These are phyloP conservation scores for Cladosporium sp. DNA, from an alignment of 2,329 filamentous ascomycete genomes.

Conservation along the genomic window DNA sequence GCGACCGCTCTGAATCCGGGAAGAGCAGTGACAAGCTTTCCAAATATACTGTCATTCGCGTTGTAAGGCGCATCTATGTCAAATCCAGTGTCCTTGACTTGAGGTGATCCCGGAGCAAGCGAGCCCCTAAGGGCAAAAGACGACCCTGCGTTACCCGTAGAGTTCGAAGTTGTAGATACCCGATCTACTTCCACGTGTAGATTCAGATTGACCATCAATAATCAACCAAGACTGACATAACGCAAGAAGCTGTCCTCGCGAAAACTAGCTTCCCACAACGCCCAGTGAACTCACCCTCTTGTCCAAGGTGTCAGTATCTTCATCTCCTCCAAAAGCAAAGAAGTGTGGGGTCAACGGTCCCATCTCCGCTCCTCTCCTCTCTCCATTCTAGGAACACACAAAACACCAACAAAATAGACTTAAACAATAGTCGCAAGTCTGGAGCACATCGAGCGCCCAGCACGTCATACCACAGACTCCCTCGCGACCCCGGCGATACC, in stretches of 20 bases:
- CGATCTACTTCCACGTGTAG: not conserved
- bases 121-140: not conserved
- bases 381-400: not conserved
- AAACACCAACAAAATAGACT: not conserved
- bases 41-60: not conserved
- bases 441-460: constrained; percentile 1
- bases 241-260: not conserved
- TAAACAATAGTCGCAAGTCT: not conserved
- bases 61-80: not conserved
- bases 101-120: not conserved
- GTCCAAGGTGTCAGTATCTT: too few relatives aligned
- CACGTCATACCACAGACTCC: constrained; percentile 1
- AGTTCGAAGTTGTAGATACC: not conserved
- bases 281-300: not conserved
- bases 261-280: not conserved
- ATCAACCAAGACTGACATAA: not conserved
- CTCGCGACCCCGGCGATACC: not conserved
- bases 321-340: not conserved
- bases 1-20: not conserved
- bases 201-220: not conserved
- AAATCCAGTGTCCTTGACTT: not conserved
- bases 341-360: not conserved
- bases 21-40: not conserved
- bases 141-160: not conserved
- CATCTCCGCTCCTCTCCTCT: not conserved